Evolutionary conservation across 2,329 filamentous ascomycete species (phyloP), one percentile per base, ranked within the genome.

Genomic region (Camillea tinctor): DNA sequence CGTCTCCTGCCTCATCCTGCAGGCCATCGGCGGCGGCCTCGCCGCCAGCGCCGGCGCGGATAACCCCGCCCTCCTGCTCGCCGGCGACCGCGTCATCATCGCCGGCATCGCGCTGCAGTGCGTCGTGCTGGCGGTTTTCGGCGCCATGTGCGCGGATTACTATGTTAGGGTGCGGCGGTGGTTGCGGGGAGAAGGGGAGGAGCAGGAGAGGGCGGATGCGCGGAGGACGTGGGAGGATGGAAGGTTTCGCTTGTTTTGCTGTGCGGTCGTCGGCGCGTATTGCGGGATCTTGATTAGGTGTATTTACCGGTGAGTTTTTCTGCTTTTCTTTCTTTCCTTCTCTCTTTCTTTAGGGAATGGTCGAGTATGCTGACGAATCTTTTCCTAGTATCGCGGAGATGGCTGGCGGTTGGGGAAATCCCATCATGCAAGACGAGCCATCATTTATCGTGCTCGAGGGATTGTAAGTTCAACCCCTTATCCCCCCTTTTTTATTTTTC

Each of bases 401-500:
- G 84, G 81, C 82, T 1, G 83, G 84, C 23, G 86, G 86, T 20
- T 89, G 85, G 85, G 83, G 82, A 9, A 87, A 86, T 73, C 69
- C 77, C 17, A 83, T 88, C 69, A 88, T 88, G 84, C 83, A 85
- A 65, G 80, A 88, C 71, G 77, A 88, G 75, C 75, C 77, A 51
- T 81, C 80, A 19, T 88, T 88, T 67, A 79, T 87, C 60, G 79
- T 84, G 13, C 78, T 88, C 48, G 86, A 88, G 66, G 77, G 79
- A 62, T 77, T 79, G 80, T 83, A 60, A 71, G 74, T 72, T 56
- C 51, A n/a, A n/a, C 11, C 48, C n/a, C n/a, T 72, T 40, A 21
- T n/a, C 26, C 13, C 13, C 7, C 26, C 13, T 11, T 30, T 11
- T 30, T 30, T 7, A 7, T 30, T 7, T 7, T 30, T 11, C 26